These are phyloP conservation scores for Pochonia chlamydosporia DNA, from an alignment of 2,329 filamentous ascomycete species.

Conservation along the genomic window DNA sequence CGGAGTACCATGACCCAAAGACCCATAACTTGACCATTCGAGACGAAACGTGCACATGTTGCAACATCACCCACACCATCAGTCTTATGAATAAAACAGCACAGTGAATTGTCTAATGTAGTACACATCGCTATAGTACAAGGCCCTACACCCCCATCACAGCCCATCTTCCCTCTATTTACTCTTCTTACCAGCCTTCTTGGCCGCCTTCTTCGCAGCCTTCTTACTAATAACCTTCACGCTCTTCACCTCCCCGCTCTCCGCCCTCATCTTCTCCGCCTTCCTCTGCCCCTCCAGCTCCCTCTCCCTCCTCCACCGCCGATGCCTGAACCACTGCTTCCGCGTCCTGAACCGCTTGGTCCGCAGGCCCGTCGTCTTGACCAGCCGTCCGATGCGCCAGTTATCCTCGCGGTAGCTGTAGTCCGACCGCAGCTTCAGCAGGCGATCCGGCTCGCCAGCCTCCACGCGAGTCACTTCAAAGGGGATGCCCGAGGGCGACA, in stretches of 20 bases:
- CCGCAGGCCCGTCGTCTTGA: slow-evolving; percentile 43
- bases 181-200: slow-evolving; percentile 29
- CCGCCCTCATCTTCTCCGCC: slow-evolving; percentile 27
- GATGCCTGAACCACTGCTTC: slow-evolving; percentile 41
- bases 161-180: slow-evolving; percentile 15
- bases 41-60: neutral
- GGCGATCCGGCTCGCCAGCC: slow-evolving; percentile 36
- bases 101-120: neutral
- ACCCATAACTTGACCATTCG: no score
- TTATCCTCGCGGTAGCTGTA: slow-evolving; percentile 58
- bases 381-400: slow-evolving; percentile 51
- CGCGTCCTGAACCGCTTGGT: slow-evolving; percentile 45
- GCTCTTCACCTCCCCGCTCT: slow-evolving; percentile 24
- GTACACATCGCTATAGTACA: neutral
- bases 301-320: slow-evolving; percentile 36
- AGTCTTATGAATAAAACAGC: neutral
- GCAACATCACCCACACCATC: neutral
- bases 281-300: slow-evolving; percentile 35
- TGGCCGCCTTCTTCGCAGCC: slow-evolving; percentile 28
- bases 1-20: no score
- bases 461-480: slow-evolving; percentile 37
- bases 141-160: neutral
- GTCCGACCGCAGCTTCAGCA: slow-evolving; percentile 45
- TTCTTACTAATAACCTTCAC: slow-evolving; percentile 26
- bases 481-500: slow-evolving; percentile 47